phyloP scores from a whole-genome alignment of 345 rosid species.

The Angophora floribunda region DNA sequence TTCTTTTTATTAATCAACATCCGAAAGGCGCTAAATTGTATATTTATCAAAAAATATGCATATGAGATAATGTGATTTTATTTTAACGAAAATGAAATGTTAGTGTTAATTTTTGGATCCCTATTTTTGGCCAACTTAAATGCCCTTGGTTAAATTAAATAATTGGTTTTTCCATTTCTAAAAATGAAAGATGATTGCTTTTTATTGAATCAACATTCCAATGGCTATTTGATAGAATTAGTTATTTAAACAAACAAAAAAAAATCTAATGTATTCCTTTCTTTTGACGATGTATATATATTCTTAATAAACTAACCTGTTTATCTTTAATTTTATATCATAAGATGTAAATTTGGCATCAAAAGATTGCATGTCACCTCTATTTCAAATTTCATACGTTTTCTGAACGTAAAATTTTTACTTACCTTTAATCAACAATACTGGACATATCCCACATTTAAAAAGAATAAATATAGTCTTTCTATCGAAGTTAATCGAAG shows the following conservation, averaged over 20 bases:
- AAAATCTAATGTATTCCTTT: neutral
- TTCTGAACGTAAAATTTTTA: rapidly evolving
- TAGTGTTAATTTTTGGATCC: neutral
- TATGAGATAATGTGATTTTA: too few species aligned
- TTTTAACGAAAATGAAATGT: neutral
- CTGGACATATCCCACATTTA: neutral
- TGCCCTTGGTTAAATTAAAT: neutral
- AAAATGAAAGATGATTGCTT: neutral
- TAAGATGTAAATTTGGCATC: neutral
- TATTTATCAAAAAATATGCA: too few species aligned
- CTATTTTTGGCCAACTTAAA: neutral
- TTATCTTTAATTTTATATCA: neutral
- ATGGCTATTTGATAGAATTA: too few species aligned
- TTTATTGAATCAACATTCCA: neutral
- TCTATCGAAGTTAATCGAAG: neutral
- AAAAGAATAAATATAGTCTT: neutral
- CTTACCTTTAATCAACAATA: neutral
- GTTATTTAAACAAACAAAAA: too few species aligned
- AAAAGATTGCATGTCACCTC: neutral
- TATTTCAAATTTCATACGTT: neutral
- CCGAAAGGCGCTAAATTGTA: too few species aligned
- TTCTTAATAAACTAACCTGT: neutral
- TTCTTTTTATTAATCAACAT: too few species aligned
- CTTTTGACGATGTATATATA: rapidly evolving
- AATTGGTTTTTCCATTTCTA: neutral